Base-by-base conservation (phyloP, 768 basidiomycete species). In the Leccinum subgranulosum region DNA sequence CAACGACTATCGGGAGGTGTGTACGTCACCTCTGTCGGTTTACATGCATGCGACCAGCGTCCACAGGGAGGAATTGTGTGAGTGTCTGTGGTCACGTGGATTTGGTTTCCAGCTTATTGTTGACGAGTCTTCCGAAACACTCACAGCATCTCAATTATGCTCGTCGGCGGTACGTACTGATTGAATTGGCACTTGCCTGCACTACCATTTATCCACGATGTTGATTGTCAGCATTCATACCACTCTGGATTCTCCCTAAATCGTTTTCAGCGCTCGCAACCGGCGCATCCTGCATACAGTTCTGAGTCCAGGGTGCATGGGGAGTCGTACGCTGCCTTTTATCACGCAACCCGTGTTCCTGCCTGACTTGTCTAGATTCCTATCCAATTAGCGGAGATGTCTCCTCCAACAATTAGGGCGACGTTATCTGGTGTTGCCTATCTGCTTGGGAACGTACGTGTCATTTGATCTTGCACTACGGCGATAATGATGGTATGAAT, bases 291-390 rank as follows among this genome's bases (percentile, higher is more conserved):
- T 92, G 82, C 63, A 76, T 93, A 17, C 92, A 94, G 66, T 83
- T 91, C 61, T 90, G 90, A 52, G 90, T 95, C 0, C 94, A 96
- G 69, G 92, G 91, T 2, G 92, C 90, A 36, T 92, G 90, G 90
- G 91, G 91, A 63, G 86, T 92, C 10, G 88, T 92, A 66, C 62
- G 87, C 70, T 48, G 9, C 6, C 48, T 29, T 41, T 49, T 2
- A 9, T 12, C 28, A 10, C 17, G 0, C 39, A 4, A 21, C 12
- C 3, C 25, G n/a, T 36, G 7, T 46, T 21, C 15, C 12, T 39
- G 7, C 45, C 60, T 4, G 60, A 12, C 6, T 21, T 12, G 21
- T 25, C 12, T 52, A 78, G 79, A 81, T 84, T 69, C 90, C 92
- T 4, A 88, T 94, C 62, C 88, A 87, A 70, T 76, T 95, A 33